phyloP scores from a whole-genome alignment of 352 stramenopile genomes.

The Phytophthora pinifolia region DNA sequence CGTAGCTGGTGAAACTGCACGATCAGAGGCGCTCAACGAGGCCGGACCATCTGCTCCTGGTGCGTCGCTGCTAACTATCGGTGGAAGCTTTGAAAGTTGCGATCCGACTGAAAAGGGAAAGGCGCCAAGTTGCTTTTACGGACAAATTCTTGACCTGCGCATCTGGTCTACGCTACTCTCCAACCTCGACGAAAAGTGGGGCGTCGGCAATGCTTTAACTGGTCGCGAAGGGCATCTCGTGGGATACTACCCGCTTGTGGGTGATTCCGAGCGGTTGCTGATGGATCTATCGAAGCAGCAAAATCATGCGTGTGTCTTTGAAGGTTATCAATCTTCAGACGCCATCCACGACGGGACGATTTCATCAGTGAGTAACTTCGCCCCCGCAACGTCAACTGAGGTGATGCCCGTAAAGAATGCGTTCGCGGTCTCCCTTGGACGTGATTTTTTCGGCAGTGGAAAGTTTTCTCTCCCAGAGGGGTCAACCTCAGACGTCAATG shows the following conservation, averaged over 20 bases:
- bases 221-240: conserved; percentile 50
- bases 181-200: conserved; percentile 35
- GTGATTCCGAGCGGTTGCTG: conserved; percentile 58
- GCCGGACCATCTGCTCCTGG: conserved; percentile 26
- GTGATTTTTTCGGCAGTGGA: conserved; percentile 45
- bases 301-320: conserved; percentile 71
- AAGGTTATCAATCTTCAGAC: conserved; percentile 38
- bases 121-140: conserved; percentile 50
- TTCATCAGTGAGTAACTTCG: conserved; percentile 29
- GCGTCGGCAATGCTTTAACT: conserved; percentile 32
- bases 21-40: conserved; percentile 24
- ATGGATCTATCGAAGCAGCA: conserved; percentile 69
- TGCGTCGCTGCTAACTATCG: conserved; percentile 46
- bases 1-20: conserved; percentile 36
- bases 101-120: conserved; percentile 23
- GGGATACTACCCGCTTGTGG: conserved; percentile 78
- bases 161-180: conserved; percentile 53
- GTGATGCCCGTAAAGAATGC: conserved; percentile 43
- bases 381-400: conserved; percentile 24
- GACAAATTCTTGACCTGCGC: conserved; percentile 66
- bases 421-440: conserved; percentile 40
- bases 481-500: conserved; percentile 10
- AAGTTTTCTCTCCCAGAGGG: conserved; percentile 39
- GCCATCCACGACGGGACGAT: conserved; percentile 21
- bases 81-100: conserved; percentile 45